Percentiles rank a stretch among this genome's conserved stretches.
These are phyloP conservation scores for Serpula lacrymans DNA, from an alignment of 768 basidiomycete species.

Conservation along the genomic window DNA sequence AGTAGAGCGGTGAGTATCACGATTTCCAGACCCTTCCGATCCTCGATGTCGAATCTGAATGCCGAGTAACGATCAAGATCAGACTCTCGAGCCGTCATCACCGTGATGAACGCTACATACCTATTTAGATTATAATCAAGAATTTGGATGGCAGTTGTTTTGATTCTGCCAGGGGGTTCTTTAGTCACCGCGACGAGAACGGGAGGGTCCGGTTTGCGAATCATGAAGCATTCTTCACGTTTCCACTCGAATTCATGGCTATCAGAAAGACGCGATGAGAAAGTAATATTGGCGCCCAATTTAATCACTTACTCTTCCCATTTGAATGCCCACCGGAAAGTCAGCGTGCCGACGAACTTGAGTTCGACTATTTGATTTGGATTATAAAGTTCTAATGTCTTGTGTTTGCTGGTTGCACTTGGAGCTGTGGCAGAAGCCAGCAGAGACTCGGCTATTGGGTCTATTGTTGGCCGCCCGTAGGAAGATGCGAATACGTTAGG, in stretches of 20 bases:
- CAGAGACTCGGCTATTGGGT: constrained; percentile 70
- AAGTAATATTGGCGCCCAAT: background rate
- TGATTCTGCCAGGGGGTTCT: constrained; percentile 64
- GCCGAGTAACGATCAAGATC: background rate
- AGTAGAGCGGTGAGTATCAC: constrained; percentile 72
- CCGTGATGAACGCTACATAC: constrained; percentile 30
- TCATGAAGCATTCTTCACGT: constrained; percentile 76
- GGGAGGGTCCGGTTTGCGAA: constrained; percentile 84
- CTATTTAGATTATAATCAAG: constrained; percentile 84
- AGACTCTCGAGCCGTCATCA: background rate
- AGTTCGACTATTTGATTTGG: constrained; percentile 68
- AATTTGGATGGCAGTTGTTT: constrained; percentile 66
- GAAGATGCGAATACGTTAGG: background rate
- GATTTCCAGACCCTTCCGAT: constrained; percentile 84
- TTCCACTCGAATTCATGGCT: constrained; percentile 88
- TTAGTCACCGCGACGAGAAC: constrained; percentile 82
- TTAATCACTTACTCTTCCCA: constrained; percentile 71
- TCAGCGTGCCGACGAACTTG: constrained; percentile 67
- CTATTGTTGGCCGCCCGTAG: constrained; percentile 43
- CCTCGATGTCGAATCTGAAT: constrained; percentile 75
- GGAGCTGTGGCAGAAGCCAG: constrained; percentile 67
- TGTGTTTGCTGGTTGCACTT: constrained; percentile 62
- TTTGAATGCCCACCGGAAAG: constrained; percentile 74
- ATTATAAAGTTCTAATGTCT: constrained; percentile 74
- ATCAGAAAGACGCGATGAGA: constrained; percentile 3